Conservation (phyloP, 208 protist species). For the Acanthamoeba triangularis region DNA sequence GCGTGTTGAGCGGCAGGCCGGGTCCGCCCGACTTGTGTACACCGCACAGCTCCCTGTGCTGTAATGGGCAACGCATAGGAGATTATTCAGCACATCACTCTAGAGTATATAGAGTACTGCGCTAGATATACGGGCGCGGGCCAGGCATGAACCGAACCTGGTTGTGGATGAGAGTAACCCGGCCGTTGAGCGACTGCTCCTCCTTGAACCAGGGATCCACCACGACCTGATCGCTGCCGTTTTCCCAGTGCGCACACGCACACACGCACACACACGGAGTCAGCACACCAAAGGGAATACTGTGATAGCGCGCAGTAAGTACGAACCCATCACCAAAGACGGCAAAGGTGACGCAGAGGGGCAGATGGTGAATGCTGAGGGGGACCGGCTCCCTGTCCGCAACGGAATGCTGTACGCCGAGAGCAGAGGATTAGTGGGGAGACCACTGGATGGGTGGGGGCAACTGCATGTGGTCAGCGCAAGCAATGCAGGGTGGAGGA, state of each 20-base stretch:
- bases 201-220: slow-evolving; percentile 91
- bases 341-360: slow-evolving; percentile 91
- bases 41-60: slow-evolving; percentile 88
- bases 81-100: not conserved
- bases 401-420: slow-evolving; percentile 89
- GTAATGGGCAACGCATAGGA: not conserved
- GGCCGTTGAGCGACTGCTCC: slow-evolving; percentile 85
- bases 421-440: no score
- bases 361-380: slow-evolving; percentile 96
- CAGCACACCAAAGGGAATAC: not conserved
- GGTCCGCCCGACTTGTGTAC: slow-evolving; percentile 88
- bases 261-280: not conserved
- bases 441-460: not conserved
- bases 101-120: no score
- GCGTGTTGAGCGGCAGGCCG: slow-evolving; percentile 75
- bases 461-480: no score
- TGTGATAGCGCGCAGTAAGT: no score
- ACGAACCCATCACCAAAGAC: slow-evolving; percentile 86
- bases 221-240: slow-evolving; percentile 69
- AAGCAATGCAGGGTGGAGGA: not conserved
- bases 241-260: not conserved
- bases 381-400: slow-evolving; percentile 96
- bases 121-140: no score
- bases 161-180: slow-evolving; percentile 88
- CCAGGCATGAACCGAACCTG: not conserved